Conservation (phyloP, 352 stramenopile species). For the Globisporangium sylvaticum region DNA sequence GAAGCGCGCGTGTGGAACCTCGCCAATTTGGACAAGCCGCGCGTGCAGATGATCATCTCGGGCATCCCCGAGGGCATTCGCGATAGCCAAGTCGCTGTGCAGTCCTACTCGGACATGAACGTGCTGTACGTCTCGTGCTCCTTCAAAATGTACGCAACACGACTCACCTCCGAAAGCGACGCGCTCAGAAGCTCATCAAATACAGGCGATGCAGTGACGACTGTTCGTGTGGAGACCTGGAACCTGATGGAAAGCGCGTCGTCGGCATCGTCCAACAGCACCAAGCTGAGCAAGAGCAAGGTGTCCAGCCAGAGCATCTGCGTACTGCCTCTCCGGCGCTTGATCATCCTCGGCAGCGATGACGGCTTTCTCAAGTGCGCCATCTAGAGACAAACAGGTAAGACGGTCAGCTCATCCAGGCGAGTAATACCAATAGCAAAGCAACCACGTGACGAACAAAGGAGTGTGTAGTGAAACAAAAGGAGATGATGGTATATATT, state of each 20-base stretch:
- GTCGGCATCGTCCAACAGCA: conserved; percentile 1
- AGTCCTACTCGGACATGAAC: conserved; percentile 34
- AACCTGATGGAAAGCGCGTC: conserved; percentile 36
- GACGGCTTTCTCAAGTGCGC: conserved; percentile 61
- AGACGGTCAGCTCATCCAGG: background rate
- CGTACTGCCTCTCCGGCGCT: conserved; percentile 53
- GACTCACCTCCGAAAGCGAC: conserved; percentile 33
- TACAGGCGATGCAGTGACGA: conserved; percentile 9
- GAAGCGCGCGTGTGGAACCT: conserved; percentile 67
- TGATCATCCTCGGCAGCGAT: conserved; percentile 56
- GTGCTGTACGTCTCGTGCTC: conserved; percentile 44
- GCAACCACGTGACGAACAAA: background rate
- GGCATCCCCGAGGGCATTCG: conserved; percentile 54
- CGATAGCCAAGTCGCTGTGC: conserved; percentile 45
- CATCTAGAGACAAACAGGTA: conserved; percentile 13
- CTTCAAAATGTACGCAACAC: conserved; percentile 36
- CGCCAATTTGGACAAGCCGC: conserved; percentile 19
- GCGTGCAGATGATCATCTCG: conserved; percentile 41
- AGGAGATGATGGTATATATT: conserved; percentile 10
- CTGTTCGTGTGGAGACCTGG: conserved; percentile 43
- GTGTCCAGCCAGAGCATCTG: conserved; percentile 32
- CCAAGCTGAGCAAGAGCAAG: conserved; percentile 49
- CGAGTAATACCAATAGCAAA: background rate
- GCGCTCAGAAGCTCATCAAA: conserved; percentile 8
- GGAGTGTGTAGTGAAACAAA: conserved; percentile 13